Percentiles rank a stretch among this genome's conserved stretches.
Evolutionary conservation across 108 stramenopile genomes (phyloP).

Genomic region (Cyclostephanos invisitatus): DNA sequence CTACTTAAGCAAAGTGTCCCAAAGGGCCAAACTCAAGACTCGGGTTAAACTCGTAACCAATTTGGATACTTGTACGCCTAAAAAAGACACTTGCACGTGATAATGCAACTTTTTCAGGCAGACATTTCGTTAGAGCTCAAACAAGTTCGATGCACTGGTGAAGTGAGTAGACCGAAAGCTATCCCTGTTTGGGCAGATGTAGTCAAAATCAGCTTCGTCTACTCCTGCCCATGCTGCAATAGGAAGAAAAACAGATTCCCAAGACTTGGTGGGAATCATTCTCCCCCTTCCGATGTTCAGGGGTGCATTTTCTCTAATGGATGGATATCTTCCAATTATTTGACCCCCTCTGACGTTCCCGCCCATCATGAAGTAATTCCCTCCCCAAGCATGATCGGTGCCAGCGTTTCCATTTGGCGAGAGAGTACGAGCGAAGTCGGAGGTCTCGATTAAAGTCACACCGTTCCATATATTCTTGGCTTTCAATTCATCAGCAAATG

Average conservation of each 20-base stretch:
- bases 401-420: conserved; percentile 55
- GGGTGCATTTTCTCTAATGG: conserved; percentile 25
- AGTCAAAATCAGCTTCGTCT: conserved; percentile 25
- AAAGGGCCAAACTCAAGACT: too few species aligned
- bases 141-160: conserved; percentile 21
- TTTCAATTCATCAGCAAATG: conserved; percentile 63
- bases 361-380: conserved; percentile 53
- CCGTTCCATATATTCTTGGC: conserved; percentile 53
- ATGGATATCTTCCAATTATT: conserved; percentile 45
- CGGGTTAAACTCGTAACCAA: too few species aligned
- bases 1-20: too few species aligned
- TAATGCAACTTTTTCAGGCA: too few species aligned
- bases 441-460: conserved; percentile 58
- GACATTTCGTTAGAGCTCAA: conserved; percentile 5
- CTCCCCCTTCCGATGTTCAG: conserved; percentile 48
- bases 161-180: conserved; percentile 40
- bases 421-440: conserved; percentile 73
- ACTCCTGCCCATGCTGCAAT: conserved; percentile 51
- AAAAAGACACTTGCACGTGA: too few species aligned
- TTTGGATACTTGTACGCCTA: too few species aligned
- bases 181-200: conserved; percentile 33
- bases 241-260: conserved; percentile 56
- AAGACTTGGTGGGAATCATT: conserved; percentile 51
- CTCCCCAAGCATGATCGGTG: conserved; percentile 63
- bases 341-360: conserved; percentile 52